These are phyloP conservation scores for Salix purpurea DNA, from an alignment of 345 rosid species.

Conservation along the genomic window DNA sequence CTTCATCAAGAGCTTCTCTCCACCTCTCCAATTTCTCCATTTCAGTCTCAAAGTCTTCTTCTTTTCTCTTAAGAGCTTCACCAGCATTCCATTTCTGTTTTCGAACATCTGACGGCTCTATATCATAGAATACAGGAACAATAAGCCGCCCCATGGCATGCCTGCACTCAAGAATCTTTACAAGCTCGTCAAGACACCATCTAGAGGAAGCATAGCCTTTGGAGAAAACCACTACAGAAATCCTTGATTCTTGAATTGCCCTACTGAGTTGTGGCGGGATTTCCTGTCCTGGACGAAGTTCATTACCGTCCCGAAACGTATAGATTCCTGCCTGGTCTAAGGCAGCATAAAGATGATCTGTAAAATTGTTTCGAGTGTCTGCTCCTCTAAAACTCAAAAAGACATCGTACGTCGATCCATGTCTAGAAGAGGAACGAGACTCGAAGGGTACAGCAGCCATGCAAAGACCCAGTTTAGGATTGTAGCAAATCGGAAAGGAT, in stretches of 20 bases:
- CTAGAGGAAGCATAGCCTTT: not conserved
- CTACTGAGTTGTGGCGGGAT: not conserved
- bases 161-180: not conserved
- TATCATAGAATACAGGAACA: not conserved
- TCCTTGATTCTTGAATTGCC: not conserved
- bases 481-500: no score
- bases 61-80: not conserved
- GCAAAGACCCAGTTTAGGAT: no score
- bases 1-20: conserved; percentile 13
- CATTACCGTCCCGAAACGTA: not conserved
- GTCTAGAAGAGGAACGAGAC: no score
- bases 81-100: conserved; percentile 8
- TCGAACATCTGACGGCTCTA: not conserved
- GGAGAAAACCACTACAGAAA: not conserved
- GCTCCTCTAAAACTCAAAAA: conserved; percentile 3
- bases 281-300: not conserved
- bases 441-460: no score
- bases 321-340: not conserved
- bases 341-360: not conserved
- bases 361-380: not conserved
- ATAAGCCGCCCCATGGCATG: not conserved
- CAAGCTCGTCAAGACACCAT: not conserved
- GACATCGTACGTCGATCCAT: not conserved
- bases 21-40: conserved; percentile 11
- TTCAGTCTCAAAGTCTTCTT: not conserved